Conservation (phyloP, 2,329 filamentous ascomycete species). For the Cladosporium sp. region DNA sequence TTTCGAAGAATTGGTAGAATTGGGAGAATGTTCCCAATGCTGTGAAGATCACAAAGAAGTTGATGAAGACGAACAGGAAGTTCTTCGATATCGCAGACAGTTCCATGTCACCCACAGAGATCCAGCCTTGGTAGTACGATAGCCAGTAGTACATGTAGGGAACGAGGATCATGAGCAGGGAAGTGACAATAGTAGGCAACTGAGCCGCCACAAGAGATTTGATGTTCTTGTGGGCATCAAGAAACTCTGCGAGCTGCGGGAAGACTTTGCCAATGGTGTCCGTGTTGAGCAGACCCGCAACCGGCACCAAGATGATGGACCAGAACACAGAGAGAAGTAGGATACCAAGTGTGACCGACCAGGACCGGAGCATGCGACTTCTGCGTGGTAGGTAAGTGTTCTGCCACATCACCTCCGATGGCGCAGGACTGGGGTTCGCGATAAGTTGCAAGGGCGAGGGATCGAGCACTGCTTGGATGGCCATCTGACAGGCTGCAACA, state of each 20-base stretch:
- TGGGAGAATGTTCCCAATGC: slow-evolving; percentile 71
- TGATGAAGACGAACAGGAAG: slow-evolving; percentile 98
- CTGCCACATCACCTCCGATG: slow-evolving; percentile 89
- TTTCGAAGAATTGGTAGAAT: slow-evolving; percentile 65
- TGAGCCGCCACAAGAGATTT: slow-evolving; percentile 82
- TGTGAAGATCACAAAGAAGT: slow-evolving; percentile 94
- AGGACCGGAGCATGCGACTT: slow-evolving; percentile 73
- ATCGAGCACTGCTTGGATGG: slow-evolving; percentile 90
- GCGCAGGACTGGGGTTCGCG: slow-evolving; percentile 82
- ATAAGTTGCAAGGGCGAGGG: slow-evolving; percentile 82
- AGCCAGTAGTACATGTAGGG: slow-evolving; percentile 95
- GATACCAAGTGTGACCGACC: slow-evolving; percentile 82
- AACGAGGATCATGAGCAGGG: slow-evolving; percentile 82
- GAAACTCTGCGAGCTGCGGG: slow-evolving; percentile 66
- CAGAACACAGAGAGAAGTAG: slow-evolving; percentile 82
- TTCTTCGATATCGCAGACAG: slow-evolving; percentile 96
- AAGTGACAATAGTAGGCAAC: slow-evolving; percentile 80
- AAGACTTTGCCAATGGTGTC: slow-evolving; percentile 75
- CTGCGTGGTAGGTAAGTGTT: slow-evolving; percentile 84
- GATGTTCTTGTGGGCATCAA: slow-evolving; percentile 68
- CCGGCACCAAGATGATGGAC: slow-evolving; percentile 75
- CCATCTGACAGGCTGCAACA: slow-evolving; percentile 89
- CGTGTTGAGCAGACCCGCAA: slow-evolving; percentile 78
- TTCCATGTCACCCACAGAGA: slow-evolving; percentile 91
- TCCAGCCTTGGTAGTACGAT: slow-evolving; percentile 88